Evolutionary conservation across 306 rosid species (phyloP), one percentile per base, ranked within the genome.

Genomic region (Cicer cuneatum): DNA sequence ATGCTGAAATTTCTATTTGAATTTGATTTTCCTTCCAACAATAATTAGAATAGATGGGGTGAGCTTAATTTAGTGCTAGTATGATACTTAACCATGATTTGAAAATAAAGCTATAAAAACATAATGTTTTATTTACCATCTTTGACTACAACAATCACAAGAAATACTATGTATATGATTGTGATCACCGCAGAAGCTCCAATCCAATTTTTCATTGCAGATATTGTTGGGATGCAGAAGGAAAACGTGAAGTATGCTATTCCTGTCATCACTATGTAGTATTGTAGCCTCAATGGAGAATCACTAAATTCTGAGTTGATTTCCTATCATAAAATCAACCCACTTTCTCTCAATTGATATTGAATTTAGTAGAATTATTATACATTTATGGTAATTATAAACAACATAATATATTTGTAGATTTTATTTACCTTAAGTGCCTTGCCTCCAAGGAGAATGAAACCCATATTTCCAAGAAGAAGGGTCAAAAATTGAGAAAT

Each of bases 381-480:
- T 29, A 29, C 35, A 4, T 4, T 29, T 29, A 29, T 29, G 35
- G 35, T 29, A 29, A 29, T 29, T 29, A 29, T 29, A 29, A 29
- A 29, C 5, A 29, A 3, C 5, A 29, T 29, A 29, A 29, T 29
- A 29, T 29, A 29, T 3, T 29, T 29, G 35, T 29, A 29, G 5
- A 29, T 29, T 7, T 78, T 11, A 29, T 11, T 40, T 73, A 85
- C 92, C 85, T 83, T 84, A 2, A 88, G 88, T 45, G 88, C 87
- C 69, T 83, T 80, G 72, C 92, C 92, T 40, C 92, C 92, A 0
- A 88, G 78, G 40, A 88, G 82, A 29, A 88, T 82, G 76, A 82
- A 84, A 53, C 92, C 92, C 92, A 82, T 88, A 16, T 88, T 86
- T 58, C 76, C 87, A 47, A 88, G 87, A 53, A 86, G 81, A 45